A percentile compares a stretch with the other conserved stretches of the same genome.
phyloP scores from a whole-genome alignment of 2,329 filamentous ascomycete genomes.

The Xylaria sp. region DNA sequence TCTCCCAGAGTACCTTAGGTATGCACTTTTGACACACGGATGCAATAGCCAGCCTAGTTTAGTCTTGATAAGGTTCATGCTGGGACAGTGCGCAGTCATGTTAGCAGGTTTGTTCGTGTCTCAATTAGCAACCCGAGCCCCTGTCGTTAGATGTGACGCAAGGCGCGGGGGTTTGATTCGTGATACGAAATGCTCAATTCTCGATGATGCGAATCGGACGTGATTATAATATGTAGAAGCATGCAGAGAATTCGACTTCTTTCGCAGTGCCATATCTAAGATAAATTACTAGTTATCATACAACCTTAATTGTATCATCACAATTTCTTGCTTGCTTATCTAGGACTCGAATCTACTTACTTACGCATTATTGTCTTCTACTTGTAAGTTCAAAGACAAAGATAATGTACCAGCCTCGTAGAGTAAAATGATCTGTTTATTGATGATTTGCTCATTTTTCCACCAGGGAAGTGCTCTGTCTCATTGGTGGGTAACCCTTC shows the following conservation, averaged over 20 bases:
- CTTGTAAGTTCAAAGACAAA: neutral
- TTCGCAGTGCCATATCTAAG: neutral
- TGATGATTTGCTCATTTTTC: neutral
- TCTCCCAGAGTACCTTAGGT: too few species aligned
- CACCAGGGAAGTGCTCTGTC: neutral
- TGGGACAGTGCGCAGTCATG: neutral
- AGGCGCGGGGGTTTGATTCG: constrained; percentile 12
- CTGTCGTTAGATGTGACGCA: constrained; percentile 15
- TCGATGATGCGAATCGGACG: constrained; percentile 6
- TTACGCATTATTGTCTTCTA: too few species aligned
- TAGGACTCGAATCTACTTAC: neutral
- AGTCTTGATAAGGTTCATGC: neutral
- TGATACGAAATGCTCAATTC: neutral
- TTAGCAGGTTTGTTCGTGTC: constrained; percentile 2
- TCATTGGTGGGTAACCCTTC: constrained; percentile 11
- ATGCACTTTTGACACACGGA: neutral
- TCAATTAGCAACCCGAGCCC: constrained; percentile 3
- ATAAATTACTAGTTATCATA: neutral
- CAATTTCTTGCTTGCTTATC: neutral
- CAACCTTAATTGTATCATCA: neutral
- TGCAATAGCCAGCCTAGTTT: neutral
- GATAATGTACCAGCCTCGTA: neutral
- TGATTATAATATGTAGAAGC: neutral
- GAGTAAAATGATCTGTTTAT: neutral
- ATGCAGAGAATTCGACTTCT: neutral